Percentiles rank a stretch among this genome's conserved stretches.
Evolutionary conservation across 1,284 basidiomycete genomes (phyloP).

Genomic region (Gymnopus androsaceus): DNA sequence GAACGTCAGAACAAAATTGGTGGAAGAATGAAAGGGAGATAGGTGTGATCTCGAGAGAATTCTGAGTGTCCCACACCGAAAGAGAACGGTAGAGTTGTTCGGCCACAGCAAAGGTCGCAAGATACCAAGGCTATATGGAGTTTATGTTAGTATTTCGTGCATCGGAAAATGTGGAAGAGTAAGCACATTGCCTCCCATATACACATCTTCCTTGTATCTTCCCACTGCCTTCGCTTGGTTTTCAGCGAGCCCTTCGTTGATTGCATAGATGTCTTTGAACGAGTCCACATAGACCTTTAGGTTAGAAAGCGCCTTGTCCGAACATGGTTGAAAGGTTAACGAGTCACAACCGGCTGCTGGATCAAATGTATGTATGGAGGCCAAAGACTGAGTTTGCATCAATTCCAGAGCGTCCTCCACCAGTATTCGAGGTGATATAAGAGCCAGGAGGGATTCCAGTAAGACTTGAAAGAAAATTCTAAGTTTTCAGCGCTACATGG

Average conservation of each 20-base stretch:
- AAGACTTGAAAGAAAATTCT: slow-evolving; percentile 34
- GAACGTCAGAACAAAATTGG: slow-evolving; percentile 47
- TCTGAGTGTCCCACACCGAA: slow-evolving; percentile 55
- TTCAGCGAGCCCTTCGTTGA: slow-evolving; percentile 46
- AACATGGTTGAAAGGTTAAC: slow-evolving; percentile 61
- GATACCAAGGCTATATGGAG: slow-evolving; percentile 61
- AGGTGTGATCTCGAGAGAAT: slow-evolving; percentile 51
- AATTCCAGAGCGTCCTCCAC: slow-evolving; percentile 57
- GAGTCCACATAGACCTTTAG: slow-evolving; percentile 52
- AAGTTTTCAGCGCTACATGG: not conserved
- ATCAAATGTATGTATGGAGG: slow-evolving; percentile 62
- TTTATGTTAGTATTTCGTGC: not conserved
- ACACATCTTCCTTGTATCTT: slow-evolving; percentile 56
- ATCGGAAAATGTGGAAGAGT: not conserved
- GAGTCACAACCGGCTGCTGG: slow-evolving; percentile 51
- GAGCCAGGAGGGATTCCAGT: slow-evolving; percentile 52
- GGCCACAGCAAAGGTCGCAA: slow-evolving; percentile 63
- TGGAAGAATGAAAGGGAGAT: slow-evolving; percentile 66
- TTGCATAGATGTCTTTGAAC: slow-evolving; percentile 50
- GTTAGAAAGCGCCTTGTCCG: slow-evolving; percentile 56
- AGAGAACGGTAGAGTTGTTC: slow-evolving; percentile 70
- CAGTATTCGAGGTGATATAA: slow-evolving; percentile 62
- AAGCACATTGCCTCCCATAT: slow-evolving; percentile 52
- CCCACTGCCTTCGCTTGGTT: slow-evolving; percentile 53
- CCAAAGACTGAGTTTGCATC: slow-evolving; percentile 66